Evolutionary conservation across 2,329 filamentous ascomycete genomes (phyloP).

Genomic region (Hypoxylon sp.): DNA sequence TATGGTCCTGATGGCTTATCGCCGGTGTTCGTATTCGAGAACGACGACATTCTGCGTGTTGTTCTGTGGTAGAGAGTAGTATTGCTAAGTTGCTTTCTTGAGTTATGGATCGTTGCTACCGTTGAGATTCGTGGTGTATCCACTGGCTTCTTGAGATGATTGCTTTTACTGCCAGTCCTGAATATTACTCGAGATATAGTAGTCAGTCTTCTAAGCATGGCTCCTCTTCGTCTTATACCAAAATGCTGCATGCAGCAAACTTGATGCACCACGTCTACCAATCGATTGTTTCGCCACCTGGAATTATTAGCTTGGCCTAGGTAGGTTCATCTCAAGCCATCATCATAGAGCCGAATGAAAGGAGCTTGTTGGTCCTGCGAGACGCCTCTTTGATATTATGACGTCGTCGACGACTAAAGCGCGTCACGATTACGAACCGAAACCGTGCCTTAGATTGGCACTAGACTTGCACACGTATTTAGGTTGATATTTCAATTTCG

Average conservation of each 20-base stretch:
- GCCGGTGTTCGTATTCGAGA: constrained; percentile 43
- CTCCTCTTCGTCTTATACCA: constrained; percentile 29
- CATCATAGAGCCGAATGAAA: constrained; percentile 33
- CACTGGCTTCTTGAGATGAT: neutral
- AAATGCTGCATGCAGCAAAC: constrained; percentile 14
- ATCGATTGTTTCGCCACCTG: constrained; percentile 22
- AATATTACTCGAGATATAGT: constrained; percentile 1
- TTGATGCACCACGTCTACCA: constrained; percentile 10
- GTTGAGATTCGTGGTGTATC: neutral
- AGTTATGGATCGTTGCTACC: neutral
- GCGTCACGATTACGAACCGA: constrained; percentile 43
- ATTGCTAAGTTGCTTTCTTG: neutral
- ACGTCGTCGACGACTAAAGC: constrained; percentile 37
- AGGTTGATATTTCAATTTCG: neutral
- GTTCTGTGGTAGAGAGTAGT: neutral
- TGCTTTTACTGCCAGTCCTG: neutral
- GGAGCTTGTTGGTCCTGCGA: constrained; percentile 21
- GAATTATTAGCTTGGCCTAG: constrained; percentile 1
- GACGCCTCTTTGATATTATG: constrained; percentile 29
- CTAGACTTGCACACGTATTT: neutral
- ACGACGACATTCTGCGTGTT: constrained; percentile 34
- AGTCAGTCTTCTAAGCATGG: constrained; percentile 18
- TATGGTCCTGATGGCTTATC: constrained; percentile 67
- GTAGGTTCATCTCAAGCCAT: constrained; percentile 18
- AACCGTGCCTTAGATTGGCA: constrained; percentile 9